Base-by-base conservation (phyloP, 495 filamentous ascomycete species). In the Alectoria sarmentosa region DNA sequence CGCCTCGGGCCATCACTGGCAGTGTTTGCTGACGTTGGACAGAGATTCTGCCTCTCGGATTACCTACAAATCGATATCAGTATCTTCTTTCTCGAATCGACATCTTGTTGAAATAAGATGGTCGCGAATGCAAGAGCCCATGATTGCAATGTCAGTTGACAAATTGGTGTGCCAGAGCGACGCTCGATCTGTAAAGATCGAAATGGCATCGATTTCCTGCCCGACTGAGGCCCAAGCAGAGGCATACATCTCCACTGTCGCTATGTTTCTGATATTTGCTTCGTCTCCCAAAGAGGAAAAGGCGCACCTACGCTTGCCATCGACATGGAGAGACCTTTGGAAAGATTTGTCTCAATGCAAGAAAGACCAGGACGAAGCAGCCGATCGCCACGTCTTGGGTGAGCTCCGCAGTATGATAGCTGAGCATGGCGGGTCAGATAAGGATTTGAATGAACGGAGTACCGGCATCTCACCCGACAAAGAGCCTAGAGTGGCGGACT, bases 301-400 rank as follows among this genome's bases (percentile, higher is more conserved):
- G 70, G 82, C 87, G 13, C 88, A 89, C 68, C 69, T 96, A 62
- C 83, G 90, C 28, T 76, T 98, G 28, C 91, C 92, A 26, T 74
- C 84, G 0, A 78, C 84, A 7, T 97, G 91, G 89, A 84, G 92
- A 70, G 90, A 93, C 57, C 76, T 97, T 17, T 98, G 90, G 87
- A 79, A 82, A 2, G 92, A 97, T 69, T 81, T 96, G 62, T 81
- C 86, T 1, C 83, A 82, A 41, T 72, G 80, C 39, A 90, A 85
- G 70, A 90, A 90, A 74, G 79, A 80, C 41, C 84, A 87, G 68
- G 77, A 80, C 19, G 86, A 93, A 71, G 82, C 84, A 37, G 70
- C 74, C 19, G 92, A 98, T 70, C 86, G 90, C 55, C 69, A 77
- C 26, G 76, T 78, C 3, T 75, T 97, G 39, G 81, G 81, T 55